These are phyloP conservation scores for Pseudozyma sp. DNA, from an alignment of 1,284 basidiomycete species.

Conservation along the genomic window DNA sequence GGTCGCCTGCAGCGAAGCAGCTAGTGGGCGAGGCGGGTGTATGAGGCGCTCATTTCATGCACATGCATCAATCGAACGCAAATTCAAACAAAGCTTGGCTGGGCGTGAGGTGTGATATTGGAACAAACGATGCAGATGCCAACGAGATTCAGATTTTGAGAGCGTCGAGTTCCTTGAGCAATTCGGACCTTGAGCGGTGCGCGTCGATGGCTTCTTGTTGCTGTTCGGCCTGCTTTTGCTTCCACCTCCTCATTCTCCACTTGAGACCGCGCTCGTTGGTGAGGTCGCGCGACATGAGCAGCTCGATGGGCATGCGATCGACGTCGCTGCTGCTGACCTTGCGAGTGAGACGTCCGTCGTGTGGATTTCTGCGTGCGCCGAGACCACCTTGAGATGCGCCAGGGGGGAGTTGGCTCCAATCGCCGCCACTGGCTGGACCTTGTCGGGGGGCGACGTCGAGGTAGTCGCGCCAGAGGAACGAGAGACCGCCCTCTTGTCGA, in stretches of 20 bases:
- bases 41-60: slow-evolving; percentile 2
- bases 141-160: slow-evolving; percentile 44
- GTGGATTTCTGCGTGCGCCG: slow-evolving; percentile 25
- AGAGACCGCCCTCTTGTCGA: slow-evolving; percentile 53
- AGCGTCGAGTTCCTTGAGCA: slow-evolving; percentile 59
- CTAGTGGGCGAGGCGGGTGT: slow-evolving; percentile 21
- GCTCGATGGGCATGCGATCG: slow-evolving; percentile 66
- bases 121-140: neutral
- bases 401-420: slow-evolving; percentile 50
- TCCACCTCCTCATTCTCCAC: slow-evolving; percentile 63
- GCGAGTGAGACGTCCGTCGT: slow-evolving; percentile 38
- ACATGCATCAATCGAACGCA: neutral
- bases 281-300: slow-evolving; percentile 64
- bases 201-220: slow-evolving; percentile 24
- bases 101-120: neutral
- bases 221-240: slow-evolving; percentile 40
- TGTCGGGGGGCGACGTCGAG: slow-evolving; percentile 60
- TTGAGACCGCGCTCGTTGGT: slow-evolving; percentile 61
- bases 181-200: slow-evolving; percentile 16
- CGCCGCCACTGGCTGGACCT: slow-evolving; percentile 60
- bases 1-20: slow-evolving; percentile 33
- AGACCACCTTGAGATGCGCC: slow-evolving; percentile 23
- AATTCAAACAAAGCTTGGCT: neutral
- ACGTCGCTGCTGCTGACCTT: slow-evolving; percentile 51
- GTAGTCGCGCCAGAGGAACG: slow-evolving; percentile 64